Evolutionary conservation across 1,284 basidiomycete genomes (phyloP).

Genomic region (Ganoderma lingzhi): DNA sequence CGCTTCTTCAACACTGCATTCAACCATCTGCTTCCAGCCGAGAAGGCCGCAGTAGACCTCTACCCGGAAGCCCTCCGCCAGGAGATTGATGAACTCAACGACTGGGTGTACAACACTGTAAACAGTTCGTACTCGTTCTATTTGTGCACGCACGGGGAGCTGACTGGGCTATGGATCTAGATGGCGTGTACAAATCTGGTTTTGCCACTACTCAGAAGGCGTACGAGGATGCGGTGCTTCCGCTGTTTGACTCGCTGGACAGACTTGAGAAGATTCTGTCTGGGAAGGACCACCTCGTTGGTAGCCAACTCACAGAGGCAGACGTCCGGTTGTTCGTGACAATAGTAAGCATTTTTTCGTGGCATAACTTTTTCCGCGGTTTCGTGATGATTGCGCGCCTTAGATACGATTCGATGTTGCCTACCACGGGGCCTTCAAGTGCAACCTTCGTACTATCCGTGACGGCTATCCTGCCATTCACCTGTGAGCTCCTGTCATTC

Average conservation of each 20-base stretch:
- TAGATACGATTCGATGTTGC: conserved; percentile 81
- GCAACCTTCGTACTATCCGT: conserved; percentile 84
- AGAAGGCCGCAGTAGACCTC: conserved; percentile 57
- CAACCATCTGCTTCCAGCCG: conserved; percentile 73
- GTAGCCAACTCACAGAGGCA: conserved; percentile 87
- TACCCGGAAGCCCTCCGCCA: conserved; percentile 33
- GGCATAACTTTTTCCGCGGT: background rate
- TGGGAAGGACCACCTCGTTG: conserved; percentile 86
- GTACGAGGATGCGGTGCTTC: conserved; percentile 79
- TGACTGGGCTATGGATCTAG: conserved; percentile 44
- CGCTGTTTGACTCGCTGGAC: conserved; percentile 83
- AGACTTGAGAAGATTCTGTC: conserved; percentile 80
- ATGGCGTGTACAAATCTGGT: conserved; percentile 89
- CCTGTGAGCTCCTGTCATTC: conserved; percentile 47
- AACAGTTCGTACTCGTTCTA: conserved; percentile 65
- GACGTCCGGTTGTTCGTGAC: conserved; percentile 94
- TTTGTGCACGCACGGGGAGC: background rate
- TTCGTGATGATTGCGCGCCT: background rate
- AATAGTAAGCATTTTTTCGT: conserved; percentile 62
- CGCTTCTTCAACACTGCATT: conserved; percentile 91
- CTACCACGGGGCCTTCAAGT: conserved; percentile 95
- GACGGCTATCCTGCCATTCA: conserved; percentile 86
- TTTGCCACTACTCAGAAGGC: conserved; percentile 87
- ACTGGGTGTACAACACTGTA: conserved; percentile 85
- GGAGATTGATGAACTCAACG: conserved; percentile 90